Base-by-base conservation (phyloP, 345 rosid genomes). In the Gossypium australe region DNA sequence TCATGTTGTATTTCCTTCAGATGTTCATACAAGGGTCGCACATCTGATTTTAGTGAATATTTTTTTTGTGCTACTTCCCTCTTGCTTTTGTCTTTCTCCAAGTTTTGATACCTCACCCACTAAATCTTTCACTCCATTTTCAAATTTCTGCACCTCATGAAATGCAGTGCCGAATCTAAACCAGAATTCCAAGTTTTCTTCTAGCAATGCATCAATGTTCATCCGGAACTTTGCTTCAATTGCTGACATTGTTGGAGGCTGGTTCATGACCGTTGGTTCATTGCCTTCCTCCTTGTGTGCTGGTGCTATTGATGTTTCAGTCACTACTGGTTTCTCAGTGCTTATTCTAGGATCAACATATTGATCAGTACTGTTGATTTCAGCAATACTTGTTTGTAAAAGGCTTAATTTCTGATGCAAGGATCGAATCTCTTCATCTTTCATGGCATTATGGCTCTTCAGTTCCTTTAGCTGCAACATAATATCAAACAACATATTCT, bases 181-280 rank as follows among this genome's bases (percentile, higher is more conserved):
- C 93, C 97, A 85, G 72, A 95, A 82, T 56, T 93, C 88, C 82
- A 95, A 55, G 80, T 95, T 93, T 80, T 93, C 93, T 81, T 91
- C 95, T 57, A 90, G 78, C 45, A 91, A 74, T 73, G 83, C 93
- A 73, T 95, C 98, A 16, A 93, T 84, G 61, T 76, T 73, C 78
- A 65, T 80, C 75, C 92, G 75, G 47, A 95, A 79, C 75, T 83
- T 86, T 47, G 88, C 75, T 84, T 90, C 97, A 2, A 84, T 74
- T 59, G 64, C 83, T 4, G 99, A 87, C 3, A 55, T 24, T 0
- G 55, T 66, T 56, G 81, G 79, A 57, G 73, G 60, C 45, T 70
- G 85, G 22, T 85, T 91, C 18, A 82, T 3, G 3, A 82, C 73
- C 70, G 82, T 73, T 72, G 65, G 29, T 70, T 73, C 80, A 7